Percentiles rank a stretch among this genome's conserved stretches.
Evolutionary conservation across 345 rosid species (phyloP).

Genomic region (Citrus maxima): DNA sequence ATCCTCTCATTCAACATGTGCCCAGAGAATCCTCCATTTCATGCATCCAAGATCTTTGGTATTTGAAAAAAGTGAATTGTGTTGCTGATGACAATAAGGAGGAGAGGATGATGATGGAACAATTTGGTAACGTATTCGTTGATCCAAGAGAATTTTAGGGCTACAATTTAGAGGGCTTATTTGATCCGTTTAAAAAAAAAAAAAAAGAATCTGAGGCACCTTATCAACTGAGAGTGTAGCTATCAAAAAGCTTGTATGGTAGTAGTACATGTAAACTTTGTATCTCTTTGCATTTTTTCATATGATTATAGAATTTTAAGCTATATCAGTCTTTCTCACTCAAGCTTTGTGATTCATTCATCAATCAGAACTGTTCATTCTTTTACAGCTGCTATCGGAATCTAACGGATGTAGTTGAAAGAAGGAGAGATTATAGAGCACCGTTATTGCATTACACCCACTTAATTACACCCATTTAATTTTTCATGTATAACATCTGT

Average conservation of each 20-base stretch:
- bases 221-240: neutral
- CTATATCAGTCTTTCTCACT: too few relatives aligned
- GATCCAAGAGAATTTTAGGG: conserved; percentile 60
- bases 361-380: too few relatives aligned
- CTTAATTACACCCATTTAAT: too few relatives aligned
- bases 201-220: neutral
- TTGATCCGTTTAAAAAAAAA: too few relatives aligned
- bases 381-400: too few relatives aligned
- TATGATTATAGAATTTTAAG: neutral
- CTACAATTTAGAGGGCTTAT: neutral
- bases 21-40: conserved; percentile 33
- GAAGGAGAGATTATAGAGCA: too few relatives aligned
- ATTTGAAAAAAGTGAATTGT: conserved; percentile 39
- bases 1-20: conserved; percentile 40
- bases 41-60: conserved; percentile 49
- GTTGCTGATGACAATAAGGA: neutral
- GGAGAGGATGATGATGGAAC: conserved; percentile 9
- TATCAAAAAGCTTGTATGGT: neutral
- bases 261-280: neutral
- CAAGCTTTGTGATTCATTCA: too few relatives aligned
- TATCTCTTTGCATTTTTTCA: neutral
- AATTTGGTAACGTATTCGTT: conserved; percentile 49
- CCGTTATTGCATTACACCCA: too few relatives aligned
- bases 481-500: too few relatives aligned
- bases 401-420: too few relatives aligned